A percentile compares a stretch with the other conserved stretches of the same genome.
These are phyloP conservation scores for Ceratocystis cacaofunesta DNA, from an alignment of 2,329 filamentous ascomycete species.

Conservation along the genomic window DNA sequence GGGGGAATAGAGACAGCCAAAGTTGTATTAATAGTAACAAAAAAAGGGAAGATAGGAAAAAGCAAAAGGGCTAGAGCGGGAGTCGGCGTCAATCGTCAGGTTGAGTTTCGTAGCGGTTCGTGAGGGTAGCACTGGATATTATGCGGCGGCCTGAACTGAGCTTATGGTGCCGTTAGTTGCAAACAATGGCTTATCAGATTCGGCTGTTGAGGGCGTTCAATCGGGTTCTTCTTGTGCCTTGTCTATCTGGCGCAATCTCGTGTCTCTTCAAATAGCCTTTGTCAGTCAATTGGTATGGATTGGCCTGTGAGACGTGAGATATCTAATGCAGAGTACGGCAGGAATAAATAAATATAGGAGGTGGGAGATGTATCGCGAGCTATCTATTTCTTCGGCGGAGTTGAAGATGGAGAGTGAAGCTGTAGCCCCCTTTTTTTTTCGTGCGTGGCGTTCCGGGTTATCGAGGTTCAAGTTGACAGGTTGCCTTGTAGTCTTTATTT, in stretches of 20 bases:
- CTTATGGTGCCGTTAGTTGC: too few species aligned
- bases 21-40: not conserved
- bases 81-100: not conserved
- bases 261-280: too few species aligned
- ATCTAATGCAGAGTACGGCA: too few species aligned
- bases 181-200: too few species aligned
- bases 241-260: too few species aligned
- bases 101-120: not conserved
- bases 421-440: not conserved
- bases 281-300: too few species aligned
- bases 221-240: too few species aligned
- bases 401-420: not conserved
- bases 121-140: not conserved
- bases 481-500: not conserved
- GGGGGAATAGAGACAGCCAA: not conserved
- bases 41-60: not conserved
- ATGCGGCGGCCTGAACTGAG: too few species aligned
- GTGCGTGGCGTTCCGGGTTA: not conserved
- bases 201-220: too few species aligned
- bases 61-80: not conserved
- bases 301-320: too few species aligned
- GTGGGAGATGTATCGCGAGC: not conserved
- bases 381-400: not conserved
- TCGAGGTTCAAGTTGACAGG: constrained; percentile 5
- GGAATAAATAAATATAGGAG: too few species aligned